phyloP scores from a whole-genome alignment of 2,329 filamentous ascomycete species.

The Emydomyces testavorans region DNA sequence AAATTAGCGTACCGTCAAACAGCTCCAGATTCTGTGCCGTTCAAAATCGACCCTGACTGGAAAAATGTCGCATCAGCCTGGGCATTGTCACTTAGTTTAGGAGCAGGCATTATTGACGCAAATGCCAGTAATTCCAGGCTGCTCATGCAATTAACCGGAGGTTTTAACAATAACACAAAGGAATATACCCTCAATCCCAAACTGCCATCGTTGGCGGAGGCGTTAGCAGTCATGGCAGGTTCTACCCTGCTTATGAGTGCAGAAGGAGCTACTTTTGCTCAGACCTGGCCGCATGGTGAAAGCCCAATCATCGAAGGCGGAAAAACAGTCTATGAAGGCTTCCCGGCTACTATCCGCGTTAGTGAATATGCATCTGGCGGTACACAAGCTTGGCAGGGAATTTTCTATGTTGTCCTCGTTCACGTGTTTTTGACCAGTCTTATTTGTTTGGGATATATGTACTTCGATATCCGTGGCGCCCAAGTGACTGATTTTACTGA shows the following conservation, averaged over 20 bases:
- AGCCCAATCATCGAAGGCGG: constrained; percentile 16
- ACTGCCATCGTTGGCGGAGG: constrained; percentile 60
- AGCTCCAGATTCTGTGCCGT: constrained; percentile 21
- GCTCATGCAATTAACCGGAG: constrained; percentile 45
- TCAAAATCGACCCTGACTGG: constrained; percentile 40
- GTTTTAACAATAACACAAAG: constrained; percentile 22
- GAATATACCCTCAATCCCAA: constrained; percentile 35
- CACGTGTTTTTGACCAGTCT: constrained; percentile 53
- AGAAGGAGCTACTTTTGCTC: constrained; percentile 49
- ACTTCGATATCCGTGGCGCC: constrained; percentile 42
- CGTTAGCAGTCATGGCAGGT: constrained; percentile 57
- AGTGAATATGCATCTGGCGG: constrained; percentile 62
- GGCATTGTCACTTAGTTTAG: constrained; percentile 45
- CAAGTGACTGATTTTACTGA: constrained; percentile 70
- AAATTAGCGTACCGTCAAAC: constrained; percentile 44
- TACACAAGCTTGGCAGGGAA: constrained; percentile 46
- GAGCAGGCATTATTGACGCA: constrained; percentile 43
- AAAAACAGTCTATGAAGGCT: constrained; percentile 39
- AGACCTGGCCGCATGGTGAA: constrained; percentile 36
- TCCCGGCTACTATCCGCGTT: constrained; percentile 52
- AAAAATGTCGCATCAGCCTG: constrained; percentile 45
- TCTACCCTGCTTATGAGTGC: constrained; percentile 54
- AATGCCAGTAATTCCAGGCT: constrained; percentile 51
- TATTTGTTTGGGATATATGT: constrained; percentile 48
- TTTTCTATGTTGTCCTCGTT: constrained; percentile 56